These are phyloP conservation scores for Davidsoniella australis DNA, from an alignment of 2,329 filamentous ascomycete genomes.

Conservation along the genomic window DNA sequence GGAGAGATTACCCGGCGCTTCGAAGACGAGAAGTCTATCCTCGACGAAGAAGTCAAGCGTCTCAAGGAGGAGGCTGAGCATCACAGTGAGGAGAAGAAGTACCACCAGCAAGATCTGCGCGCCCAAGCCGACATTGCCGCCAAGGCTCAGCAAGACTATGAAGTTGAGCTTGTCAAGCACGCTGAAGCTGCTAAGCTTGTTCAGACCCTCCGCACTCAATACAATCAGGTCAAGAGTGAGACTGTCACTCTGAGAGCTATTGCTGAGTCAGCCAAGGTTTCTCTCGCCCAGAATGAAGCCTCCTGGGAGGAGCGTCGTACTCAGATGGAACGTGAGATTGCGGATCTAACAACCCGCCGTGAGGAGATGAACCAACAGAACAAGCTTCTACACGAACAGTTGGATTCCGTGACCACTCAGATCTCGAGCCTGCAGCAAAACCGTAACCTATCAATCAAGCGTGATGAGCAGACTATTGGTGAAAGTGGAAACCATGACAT, in stretches of 20 bases:
- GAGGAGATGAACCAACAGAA: constrained; percentile 83
- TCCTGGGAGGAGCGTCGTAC: constrained; percentile 76
- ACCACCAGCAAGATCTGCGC: constrained; percentile 80
- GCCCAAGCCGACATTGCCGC: constrained; percentile 86
- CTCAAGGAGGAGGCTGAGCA: constrained; percentile 73
- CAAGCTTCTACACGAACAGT: constrained; percentile 71
- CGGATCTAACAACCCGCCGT: constrained; percentile 59
- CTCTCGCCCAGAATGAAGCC: constrained; percentile 61
- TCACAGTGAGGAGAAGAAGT: constrained; percentile 61
- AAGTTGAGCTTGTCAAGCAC: constrained; percentile 85
- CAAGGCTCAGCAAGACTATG: constrained; percentile 87
- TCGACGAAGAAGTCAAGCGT: constrained; percentile 63
- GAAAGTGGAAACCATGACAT: constrained; percentile 32
- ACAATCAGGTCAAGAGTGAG: constrained; percentile 68
- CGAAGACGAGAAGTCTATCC: constrained; percentile 64
- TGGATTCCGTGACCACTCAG: constrained; percentile 68
- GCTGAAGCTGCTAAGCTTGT: constrained; percentile 82
- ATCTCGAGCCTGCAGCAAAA: constrained; percentile 65
- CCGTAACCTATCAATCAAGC: constrained; percentile 35
- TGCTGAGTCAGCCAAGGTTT: constrained; percentile 68
- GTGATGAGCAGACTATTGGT: constrained; percentile 17
- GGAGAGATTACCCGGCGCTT: constrained; percentile 53
- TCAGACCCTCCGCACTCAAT: constrained; percentile 60
- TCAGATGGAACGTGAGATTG: constrained; percentile 67
- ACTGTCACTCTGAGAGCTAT: constrained; percentile 60